phyloP scores from a whole-genome alignment of 2,329 filamentous ascomycete species.

The Epichloe sibirici region DNA sequence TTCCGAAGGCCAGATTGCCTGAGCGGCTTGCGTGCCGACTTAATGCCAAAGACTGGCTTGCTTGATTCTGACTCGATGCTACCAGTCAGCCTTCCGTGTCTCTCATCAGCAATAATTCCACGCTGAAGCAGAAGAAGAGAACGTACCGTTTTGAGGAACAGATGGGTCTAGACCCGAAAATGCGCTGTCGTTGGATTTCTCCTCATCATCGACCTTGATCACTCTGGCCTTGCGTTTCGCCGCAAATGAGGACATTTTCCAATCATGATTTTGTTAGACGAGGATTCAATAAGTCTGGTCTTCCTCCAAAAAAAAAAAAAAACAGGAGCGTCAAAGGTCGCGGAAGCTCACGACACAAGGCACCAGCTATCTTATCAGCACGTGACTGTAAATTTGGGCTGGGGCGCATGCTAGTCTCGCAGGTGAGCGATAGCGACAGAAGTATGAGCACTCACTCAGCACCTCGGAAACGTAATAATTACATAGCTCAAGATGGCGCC shows the following conservation, averaged over 20 bases:
- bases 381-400: conserved; percentile 26
- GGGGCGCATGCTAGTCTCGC: conserved; percentile 3
- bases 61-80: conserved; percentile 16
- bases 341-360: conserved; percentile 4
- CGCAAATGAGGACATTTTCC: conserved; percentile 41
- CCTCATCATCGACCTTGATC: conserved; percentile 58
- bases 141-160: conserved; percentile 26
- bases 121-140: conserved; percentile 7
- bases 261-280: conserved; percentile 2
- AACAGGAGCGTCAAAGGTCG: neutral
- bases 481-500: conserved; percentile 67
- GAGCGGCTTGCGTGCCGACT: conserved; percentile 37
- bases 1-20: conserved; percentile 48
- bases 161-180: conserved; percentile 13
- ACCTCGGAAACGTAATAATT: neutral
- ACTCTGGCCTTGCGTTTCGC: conserved; percentile 61
- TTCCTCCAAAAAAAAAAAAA: no score
- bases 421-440: conserved; percentile 17
- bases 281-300: neutral
- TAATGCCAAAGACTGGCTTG: conserved; percentile 28
- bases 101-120: conserved; percentile 20
- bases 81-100: conserved; percentile 20
- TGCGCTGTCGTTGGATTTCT: conserved; percentile 28
- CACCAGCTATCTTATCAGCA: conserved; percentile 33
- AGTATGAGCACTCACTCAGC: conserved; percentile 9